These are phyloP conservation scores for Fusarium torreyae DNA, from an alignment of 2,329 filamentous ascomycete species.

Conservation along the genomic window DNA sequence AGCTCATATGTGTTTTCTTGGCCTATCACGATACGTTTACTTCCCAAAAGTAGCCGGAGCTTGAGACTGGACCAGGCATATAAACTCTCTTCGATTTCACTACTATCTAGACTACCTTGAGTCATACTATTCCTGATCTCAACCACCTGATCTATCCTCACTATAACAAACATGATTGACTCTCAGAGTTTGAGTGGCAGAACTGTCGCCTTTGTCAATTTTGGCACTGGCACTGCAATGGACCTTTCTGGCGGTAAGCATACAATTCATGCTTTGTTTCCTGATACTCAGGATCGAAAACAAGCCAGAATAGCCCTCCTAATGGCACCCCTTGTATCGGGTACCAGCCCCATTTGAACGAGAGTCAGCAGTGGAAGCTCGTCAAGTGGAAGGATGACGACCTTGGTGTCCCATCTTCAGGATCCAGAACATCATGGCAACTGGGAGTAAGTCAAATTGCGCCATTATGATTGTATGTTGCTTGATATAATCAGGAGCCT, in stretches of 20 bases:
- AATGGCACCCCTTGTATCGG: neutral
- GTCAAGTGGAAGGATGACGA: neutral
- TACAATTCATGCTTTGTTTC: fast-evolving
- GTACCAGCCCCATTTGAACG: neutral
- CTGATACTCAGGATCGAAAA: fast-evolving
- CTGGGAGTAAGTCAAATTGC: neutral
- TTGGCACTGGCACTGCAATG: neutral
- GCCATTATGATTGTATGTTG: neutral
- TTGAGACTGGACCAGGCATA: no score
- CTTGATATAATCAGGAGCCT: neutral
- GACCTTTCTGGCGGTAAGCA: neutral
- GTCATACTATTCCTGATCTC: no score
- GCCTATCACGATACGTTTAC: no score
- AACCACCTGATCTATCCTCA: no score
- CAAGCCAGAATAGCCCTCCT: neutral
- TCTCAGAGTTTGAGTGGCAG: neutral
- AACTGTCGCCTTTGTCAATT: neutral
- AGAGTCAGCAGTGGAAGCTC: constrained; percentile 8
- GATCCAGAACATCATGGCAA: neutral
- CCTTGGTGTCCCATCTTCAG: neutral
- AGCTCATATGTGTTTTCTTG: no score
- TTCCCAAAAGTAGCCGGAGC: no score
- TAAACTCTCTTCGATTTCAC: no score
- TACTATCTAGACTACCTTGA: no score
- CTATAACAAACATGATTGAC: neutral